These are phyloP conservation scores for Aurantiochytrium sp. DNA, from an alignment of 108 stramenopile species.

Conservation along the genomic window DNA sequence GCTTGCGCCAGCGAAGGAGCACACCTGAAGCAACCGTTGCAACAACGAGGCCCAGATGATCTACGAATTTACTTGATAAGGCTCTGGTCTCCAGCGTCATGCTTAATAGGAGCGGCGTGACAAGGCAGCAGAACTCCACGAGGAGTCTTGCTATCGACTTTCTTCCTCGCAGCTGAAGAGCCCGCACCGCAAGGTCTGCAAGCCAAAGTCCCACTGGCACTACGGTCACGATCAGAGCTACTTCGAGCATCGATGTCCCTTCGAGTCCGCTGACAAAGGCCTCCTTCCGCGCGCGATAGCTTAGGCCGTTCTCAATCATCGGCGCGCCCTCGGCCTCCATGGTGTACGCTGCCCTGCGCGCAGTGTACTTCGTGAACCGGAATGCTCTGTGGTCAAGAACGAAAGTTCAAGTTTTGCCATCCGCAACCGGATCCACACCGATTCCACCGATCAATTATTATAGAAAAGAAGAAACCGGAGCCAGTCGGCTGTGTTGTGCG, in stretches of 20 bases:
- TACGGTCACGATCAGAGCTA: not conserved
- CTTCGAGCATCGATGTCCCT: not conserved
- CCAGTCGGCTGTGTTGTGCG: too few species aligned
- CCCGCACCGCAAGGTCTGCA: not conserved
- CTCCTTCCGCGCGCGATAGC: not conserved
- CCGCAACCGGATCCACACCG: too few species aligned
- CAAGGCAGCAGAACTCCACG: not conserved
- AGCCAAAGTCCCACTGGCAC: not conserved
- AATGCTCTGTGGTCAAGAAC: too few species aligned
- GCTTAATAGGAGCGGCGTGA: not conserved
- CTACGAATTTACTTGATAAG: too few species aligned
- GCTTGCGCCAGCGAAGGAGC: not conserved
- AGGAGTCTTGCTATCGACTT: not conserved
- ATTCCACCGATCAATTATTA: too few species aligned
- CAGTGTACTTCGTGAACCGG: too few species aligned
- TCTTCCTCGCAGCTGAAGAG: not conserved
- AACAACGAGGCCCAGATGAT: not conserved
- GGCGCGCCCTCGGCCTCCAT: too few species aligned
- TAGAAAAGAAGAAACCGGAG: too few species aligned
- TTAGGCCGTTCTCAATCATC: not conserved
- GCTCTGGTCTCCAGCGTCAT: not conserved
- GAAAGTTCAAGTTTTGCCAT: too few species aligned
- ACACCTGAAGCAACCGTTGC: not conserved
- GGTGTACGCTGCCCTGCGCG: too few species aligned
- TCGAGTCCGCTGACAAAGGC: not conserved